phyloP scores from a whole-genome alignment of 2,329 filamentous ascomycete species.

The Beauveria brongniartii region DNA sequence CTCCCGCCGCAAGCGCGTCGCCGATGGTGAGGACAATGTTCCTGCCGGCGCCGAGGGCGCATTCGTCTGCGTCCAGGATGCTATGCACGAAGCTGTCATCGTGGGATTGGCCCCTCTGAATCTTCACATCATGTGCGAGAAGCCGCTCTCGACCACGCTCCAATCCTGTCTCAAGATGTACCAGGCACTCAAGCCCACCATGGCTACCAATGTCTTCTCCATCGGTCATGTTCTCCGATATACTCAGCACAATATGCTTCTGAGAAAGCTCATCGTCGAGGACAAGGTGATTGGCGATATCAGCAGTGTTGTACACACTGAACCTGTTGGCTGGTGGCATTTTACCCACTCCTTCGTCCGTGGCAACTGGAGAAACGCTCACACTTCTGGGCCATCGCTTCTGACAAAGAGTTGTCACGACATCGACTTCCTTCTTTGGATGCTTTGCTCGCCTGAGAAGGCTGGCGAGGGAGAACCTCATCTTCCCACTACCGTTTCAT shows the following conservation, averaged over 20 bases:
- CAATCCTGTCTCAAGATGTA: slow-evolving; percentile 72
- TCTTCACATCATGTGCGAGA: slow-evolving; percentile 90
- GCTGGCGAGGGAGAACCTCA: slow-evolving; percentile 48
- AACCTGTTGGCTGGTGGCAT: slow-evolving; percentile 95
- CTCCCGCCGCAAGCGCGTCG: slow-evolving; percentile 45
- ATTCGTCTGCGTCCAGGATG: slow-evolving; percentile 68
- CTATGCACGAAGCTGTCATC: slow-evolving; percentile 78
- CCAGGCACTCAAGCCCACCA: slow-evolving; percentile 38
- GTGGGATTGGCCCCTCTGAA: slow-evolving; percentile 60
- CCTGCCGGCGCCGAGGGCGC: slow-evolving; percentile 52
- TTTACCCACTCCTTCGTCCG: slow-evolving; percentile 86
- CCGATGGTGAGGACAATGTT: slow-evolving; percentile 37
- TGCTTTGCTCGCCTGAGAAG: slow-evolving; percentile 64
- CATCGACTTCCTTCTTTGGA: slow-evolving; percentile 86
- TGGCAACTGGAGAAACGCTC: slow-evolving; percentile 87
- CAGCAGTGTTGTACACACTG: slow-evolving; percentile 80
- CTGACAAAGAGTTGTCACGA: slow-evolving; percentile 96
- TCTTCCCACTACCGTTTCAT: slow-evolving; percentile 67
- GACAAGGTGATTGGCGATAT: slow-evolving; percentile 76
- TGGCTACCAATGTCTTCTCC: slow-evolving; percentile 56
- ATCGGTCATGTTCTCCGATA: slow-evolving; percentile 93
- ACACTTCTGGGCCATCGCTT: slow-evolving; percentile 67
- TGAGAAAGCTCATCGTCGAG: slow-evolving; percentile 69
- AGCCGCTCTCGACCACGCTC: slow-evolving; percentile 77
- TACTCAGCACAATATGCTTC: slow-evolving; percentile 81